A percentile compares a stretch with the other conserved stretches of the same genome.
phyloP scores from a whole-genome alignment of 2,329 filamentous ascomycete species.

The Leptosphaerulina australis region DNA sequence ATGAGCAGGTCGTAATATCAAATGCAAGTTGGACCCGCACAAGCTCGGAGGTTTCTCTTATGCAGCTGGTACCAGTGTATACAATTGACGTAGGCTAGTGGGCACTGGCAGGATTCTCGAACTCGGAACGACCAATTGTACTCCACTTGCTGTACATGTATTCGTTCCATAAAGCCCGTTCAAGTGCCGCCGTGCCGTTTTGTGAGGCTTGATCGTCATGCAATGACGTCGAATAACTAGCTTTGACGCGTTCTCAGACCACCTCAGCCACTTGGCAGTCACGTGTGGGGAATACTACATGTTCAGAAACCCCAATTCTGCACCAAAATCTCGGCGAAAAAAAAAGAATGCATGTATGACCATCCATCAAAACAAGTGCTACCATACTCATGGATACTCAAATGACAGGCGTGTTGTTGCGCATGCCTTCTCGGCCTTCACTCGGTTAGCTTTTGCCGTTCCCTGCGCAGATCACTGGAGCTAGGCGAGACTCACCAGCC shows the following conservation, averaged over 20 bases:
- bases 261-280: constrained; percentile 20
- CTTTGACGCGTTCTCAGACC: constrained; percentile 25
- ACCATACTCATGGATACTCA: too few relatives aligned
- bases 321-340: not conserved
- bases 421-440: constrained; percentile 4
- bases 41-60: constrained; percentile 18
- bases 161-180: constrained; percentile 20
- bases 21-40: constrained; percentile 16
- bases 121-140: constrained; percentile 16
- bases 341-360: not conserved
- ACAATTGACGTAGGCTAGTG: constrained; percentile 33
- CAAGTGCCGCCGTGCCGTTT: constrained; percentile 28
- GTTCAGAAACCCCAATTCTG: not conserved
- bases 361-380: not conserved
- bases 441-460: constrained; percentile 2
- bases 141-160: constrained; percentile 25
- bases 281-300: constrained; percentile 23
- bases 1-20: constrained; percentile 15
- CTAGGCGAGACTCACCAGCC: constrained; percentile 7
- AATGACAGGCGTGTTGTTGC: constrained; percentile 10
- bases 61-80: constrained; percentile 14
- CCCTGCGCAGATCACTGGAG: not conserved
- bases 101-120: constrained; percentile 8
- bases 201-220: constrained; percentile 20
- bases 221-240: constrained; percentile 30